Percentiles rank a stretch among this genome's conserved stretches.
These are phyloP conservation scores for Ilyonectria robusta DNA, from an alignment of 2,329 filamentous ascomycete species.

Conservation along the genomic window DNA sequence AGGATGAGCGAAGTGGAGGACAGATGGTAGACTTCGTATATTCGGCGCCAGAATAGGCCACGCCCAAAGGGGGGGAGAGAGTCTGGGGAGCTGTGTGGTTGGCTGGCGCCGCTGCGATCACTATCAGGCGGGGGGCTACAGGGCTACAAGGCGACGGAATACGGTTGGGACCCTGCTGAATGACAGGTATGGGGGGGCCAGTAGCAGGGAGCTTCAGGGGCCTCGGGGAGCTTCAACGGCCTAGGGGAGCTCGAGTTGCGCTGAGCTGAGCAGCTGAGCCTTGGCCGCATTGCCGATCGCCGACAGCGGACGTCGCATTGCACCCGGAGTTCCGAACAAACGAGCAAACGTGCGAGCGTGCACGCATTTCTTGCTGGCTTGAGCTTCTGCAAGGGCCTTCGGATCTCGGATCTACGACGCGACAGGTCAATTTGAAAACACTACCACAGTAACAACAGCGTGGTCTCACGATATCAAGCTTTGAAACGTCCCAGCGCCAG, in stretches of 20 bases:
- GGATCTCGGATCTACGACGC: conserved; percentile 8
- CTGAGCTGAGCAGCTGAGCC: conserved; percentile 14
- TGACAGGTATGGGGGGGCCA: background rate
- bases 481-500: background rate
- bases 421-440: background rate
- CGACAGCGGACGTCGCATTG: conserved; percentile 4
- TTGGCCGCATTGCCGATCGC: conserved; percentile 4
- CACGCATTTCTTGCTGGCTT: conserved; percentile 7
- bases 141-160: background rate
- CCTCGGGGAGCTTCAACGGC: background rate
- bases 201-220: background rate
- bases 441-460: too few relatives aligned
- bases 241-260: background rate
- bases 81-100: conserved; percentile 11
- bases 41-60: background rate
- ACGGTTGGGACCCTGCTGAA: background rate
- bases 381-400: conserved; percentile 9
- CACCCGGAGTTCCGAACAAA: background rate
- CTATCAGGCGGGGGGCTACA: background rate
- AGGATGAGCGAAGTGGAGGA: conserved; percentile 8
- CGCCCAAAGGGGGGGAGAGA: background rate
- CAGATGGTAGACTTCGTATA: conserved; percentile 5
- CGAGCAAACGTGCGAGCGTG: background rate
- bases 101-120: background rate
- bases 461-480: too few relatives aligned